Evolutionary conservation across 2,329 filamentous ascomycete species (phyloP).

Genomic region (Penicillium polonicum): DNA sequence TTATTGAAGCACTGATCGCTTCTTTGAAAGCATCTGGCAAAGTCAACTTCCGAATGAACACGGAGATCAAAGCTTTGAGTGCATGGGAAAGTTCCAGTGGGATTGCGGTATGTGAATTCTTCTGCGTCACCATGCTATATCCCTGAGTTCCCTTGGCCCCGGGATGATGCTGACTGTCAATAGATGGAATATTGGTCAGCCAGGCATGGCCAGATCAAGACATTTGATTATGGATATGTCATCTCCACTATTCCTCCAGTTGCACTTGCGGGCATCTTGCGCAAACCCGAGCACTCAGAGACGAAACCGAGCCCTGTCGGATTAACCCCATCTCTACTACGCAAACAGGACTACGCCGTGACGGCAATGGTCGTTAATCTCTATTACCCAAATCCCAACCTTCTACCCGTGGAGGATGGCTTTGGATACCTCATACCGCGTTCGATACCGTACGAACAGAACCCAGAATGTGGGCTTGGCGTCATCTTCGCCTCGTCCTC

Average conservation of each 20-base stretch:
- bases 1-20: constrained; percentile 56
- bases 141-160: neutral
- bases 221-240: constrained; percentile 28
- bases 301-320: constrained; percentile 4
- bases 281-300: constrained; percentile 10
- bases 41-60: constrained; percentile 57
- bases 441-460: constrained; percentile 66
- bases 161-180: constrained; percentile 4
- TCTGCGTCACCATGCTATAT: neutral
- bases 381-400: constrained; percentile 66
- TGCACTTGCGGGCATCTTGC: constrained; percentile 28
- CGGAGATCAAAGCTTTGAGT: constrained; percentile 45
- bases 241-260: constrained; percentile 35
- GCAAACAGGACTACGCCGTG: constrained; percentile 59
- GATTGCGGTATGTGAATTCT: neutral
- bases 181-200: constrained; percentile 20
- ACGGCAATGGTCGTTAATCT: constrained; percentile 92
- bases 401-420: constrained; percentile 63
- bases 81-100: no score
- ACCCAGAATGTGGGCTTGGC: constrained; percentile 80
- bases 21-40: constrained; percentile 56
- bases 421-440: constrained; percentile 92
- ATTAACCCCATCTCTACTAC: constrained; percentile 14
- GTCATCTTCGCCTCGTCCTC: constrained; percentile 86
- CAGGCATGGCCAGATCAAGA: neutral